Conservation (phyloP, 148 eudicot genomes). For the Rhododendron vialii region DNA sequence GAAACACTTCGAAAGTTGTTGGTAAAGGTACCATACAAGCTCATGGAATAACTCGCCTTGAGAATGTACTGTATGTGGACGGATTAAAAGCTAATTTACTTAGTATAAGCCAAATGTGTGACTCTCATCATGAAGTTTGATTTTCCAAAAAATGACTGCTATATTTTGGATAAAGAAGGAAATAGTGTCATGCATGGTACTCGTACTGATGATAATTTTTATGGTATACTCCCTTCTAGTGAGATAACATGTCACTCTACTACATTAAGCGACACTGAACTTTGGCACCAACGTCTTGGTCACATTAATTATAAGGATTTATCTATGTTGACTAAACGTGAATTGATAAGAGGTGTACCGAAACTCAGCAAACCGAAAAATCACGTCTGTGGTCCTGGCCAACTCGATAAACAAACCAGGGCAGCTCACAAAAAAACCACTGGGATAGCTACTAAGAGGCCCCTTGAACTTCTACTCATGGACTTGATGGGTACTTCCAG, state of each 20-base stretch:
- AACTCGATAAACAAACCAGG: not conserved
- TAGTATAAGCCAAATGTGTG: not conserved
- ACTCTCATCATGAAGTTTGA: not conserved
- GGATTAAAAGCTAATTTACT: too few species aligned
- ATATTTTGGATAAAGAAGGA: too few species aligned
- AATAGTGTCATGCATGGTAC: not conserved
- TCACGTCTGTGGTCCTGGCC: not conserved
- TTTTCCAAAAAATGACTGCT: not conserved
- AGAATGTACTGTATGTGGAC: too few species aligned
- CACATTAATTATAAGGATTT: not conserved
- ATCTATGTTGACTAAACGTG: too few species aligned
- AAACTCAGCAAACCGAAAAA: not conserved
- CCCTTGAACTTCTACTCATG: not conserved
- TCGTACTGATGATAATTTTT: not conserved
- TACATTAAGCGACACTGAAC: not conserved
- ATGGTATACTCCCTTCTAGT: not conserved
- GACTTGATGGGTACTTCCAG: slow-evolving; percentile 1
- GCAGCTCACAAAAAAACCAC: not conserved
- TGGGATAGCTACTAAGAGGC: accelerated
- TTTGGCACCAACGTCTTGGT: not conserved
- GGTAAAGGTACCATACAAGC: too few species aligned
- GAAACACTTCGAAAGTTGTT: too few species aligned
- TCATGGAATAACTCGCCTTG: too few species aligned
- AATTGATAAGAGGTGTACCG: not conserved
- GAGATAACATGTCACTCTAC: not conserved